Conservation (phyloP, 176 grass and related monocot genomes). For the Saccharum spontaneum region DNA sequence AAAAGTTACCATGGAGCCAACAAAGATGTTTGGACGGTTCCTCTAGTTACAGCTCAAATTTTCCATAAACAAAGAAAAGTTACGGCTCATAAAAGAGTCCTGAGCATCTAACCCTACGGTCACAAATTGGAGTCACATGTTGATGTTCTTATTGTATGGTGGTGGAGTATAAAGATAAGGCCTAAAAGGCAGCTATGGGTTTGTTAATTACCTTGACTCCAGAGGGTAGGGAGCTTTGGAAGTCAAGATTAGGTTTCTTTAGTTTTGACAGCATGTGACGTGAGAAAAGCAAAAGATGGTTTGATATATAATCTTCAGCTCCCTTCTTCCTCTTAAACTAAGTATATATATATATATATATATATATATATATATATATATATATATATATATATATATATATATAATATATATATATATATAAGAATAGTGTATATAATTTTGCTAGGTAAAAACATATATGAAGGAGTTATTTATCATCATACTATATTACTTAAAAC, state of each 20-base stretch:
- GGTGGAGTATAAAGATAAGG: constrained; percentile 33
- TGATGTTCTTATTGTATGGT: constrained; percentile 18
- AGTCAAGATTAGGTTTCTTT: constrained; percentile 32
- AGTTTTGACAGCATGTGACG: constrained; percentile 20
- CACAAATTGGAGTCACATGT: constrained; percentile 35
- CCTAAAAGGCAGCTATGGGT: constrained; percentile 9
- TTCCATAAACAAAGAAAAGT: constrained; percentile 26
- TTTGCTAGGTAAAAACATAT: too few relatives aligned
- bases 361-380: too few relatives aligned
- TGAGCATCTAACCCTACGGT: constrained; percentile 33
- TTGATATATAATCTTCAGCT: neutral
- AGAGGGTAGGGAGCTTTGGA: constrained; percentile 35
- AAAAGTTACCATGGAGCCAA: constrained; percentile 66
- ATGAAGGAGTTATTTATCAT: too few relatives aligned
- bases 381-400: too few relatives aligned
- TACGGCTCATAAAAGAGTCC: constrained; percentile 21
- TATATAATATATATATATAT: too few relatives aligned
- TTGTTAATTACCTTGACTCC: constrained; percentile 11
- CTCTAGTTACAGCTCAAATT: constrained; percentile 38
- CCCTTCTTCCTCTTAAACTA: neutral
- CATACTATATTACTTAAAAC: too few relatives aligned
- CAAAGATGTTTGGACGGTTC: constrained; percentile 60
- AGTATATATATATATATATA: too few relatives aligned
- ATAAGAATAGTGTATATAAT: neutral
- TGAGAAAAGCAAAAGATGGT: neutral